A percentile compares a stretch with the other conserved stretches of the same genome.
These are phyloP conservation scores for Knoxia roxburghii DNA, from an alignment of 257 asterid species.

Conservation along the genomic window DNA sequence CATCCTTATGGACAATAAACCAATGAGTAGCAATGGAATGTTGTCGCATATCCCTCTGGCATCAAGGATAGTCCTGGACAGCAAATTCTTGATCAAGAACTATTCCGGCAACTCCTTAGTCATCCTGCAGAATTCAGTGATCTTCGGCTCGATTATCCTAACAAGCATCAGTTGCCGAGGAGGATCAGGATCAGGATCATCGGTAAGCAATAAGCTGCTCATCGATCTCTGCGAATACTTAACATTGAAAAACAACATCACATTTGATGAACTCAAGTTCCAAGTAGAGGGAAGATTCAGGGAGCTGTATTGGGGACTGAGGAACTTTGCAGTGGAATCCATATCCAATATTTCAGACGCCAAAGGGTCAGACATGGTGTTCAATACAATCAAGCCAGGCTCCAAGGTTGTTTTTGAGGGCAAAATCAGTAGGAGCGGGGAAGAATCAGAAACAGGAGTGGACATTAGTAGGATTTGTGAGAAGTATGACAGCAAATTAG, in stretches of 20 bases:
- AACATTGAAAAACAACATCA: constrained; percentile 27
- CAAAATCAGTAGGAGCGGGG: constrained; percentile 11
- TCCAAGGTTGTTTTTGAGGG: constrained; percentile 46
- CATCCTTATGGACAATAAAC: constrained; percentile 34
- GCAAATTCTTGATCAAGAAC: constrained; percentile 55
- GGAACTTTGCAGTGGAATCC: constrained; percentile 32
- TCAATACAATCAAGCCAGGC: constrained; percentile 42
- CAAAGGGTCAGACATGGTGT: constrained; percentile 50
- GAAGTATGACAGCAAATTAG: constrained; percentile 18
- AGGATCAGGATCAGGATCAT: constrained; percentile 6
- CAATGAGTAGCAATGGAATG: constrained; percentile 12
- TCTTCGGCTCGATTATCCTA: constrained; percentile 41
- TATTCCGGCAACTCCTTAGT: constrained; percentile 24
- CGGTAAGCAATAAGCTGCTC: constrained; percentile 4
- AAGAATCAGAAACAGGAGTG: background rate
- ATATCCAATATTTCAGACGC: constrained; percentile 29
- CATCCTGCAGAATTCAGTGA: constrained; percentile 20
- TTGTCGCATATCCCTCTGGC: constrained; percentile 42
- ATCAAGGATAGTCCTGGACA: constrained; percentile 67
- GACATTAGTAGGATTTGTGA: constrained; percentile 25
- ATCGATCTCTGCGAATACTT: constrained; percentile 52
- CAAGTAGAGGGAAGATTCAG: constrained; percentile 58
- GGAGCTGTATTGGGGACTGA: constrained; percentile 48
- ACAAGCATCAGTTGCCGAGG: constrained; percentile 5
- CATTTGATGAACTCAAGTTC: constrained; percentile 52